Evolutionary conservation across 129 eudicot genomes (phyloP), one percentile per base, ranked within the genome.

Genomic region (Calendula officinalis): DNA sequence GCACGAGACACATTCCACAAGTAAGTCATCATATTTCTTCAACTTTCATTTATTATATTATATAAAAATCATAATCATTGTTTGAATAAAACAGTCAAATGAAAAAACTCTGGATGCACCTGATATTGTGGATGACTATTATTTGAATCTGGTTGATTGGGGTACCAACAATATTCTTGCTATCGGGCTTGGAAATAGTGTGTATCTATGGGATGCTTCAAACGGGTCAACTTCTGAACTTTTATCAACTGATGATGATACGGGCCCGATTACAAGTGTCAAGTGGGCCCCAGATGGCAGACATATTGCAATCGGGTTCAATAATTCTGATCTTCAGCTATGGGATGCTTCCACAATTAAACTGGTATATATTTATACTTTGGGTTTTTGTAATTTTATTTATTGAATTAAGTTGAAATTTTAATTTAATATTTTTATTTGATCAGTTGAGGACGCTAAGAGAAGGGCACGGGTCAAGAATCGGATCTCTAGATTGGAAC

Each of bases 31-130:
- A 0, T 22, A 2, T n/a, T 54, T 33, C 22, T 37, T 47, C 34
- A 47, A 13, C 52, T 42, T 3, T 54, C 2, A 56, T 52, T 3
- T 59, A 10, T 33, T 6, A 74, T 46, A 39, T 8, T 35, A 49
- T 13, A 14, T 7, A 49, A 14, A 49, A 49, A 49, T 49, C 2
- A 49, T 49, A 49, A 49, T 27, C 37, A 53, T 65, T 40, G 35
- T 58, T 71, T 44, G 43, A 6, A 6, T 41, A 30, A 30, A 33
- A 15, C 81, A 84, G 92, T 33, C 76, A 42, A 16, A 83, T 10
- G 96, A 88, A 41, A 77, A 79, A 50, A 73, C 66, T 14, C 70
- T 84, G 80, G 94, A 84, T 78, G 88, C 89, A 47, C 96, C 89
- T 8, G 84, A 84, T 1, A n/a, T 84, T 7, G 5, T 77, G 11